phyloP scores from a whole-genome alignment of 1,284 basidiomycete species.

The Apiotrichum brassicae region DNA sequence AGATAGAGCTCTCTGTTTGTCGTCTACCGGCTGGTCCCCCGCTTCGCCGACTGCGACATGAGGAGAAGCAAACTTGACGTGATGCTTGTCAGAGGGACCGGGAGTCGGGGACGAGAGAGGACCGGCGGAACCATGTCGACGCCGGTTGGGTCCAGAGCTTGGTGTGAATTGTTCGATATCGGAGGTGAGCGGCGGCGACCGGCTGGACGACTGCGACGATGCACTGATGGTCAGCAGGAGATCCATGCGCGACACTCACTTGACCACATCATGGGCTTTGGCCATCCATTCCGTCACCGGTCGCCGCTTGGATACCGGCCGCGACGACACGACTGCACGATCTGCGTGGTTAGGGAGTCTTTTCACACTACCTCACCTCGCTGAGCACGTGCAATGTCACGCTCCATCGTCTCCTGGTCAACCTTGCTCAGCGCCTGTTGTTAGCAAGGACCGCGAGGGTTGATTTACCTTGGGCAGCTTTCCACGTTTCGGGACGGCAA shows the following conservation, averaged over 20 bases:
- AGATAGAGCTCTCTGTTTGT: background rate
- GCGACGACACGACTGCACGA: constrained; percentile 11
- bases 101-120: constrained; percentile 17
- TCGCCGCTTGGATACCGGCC: constrained; percentile 13
- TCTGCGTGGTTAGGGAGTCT: constrained; percentile 15
- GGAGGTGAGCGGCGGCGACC: constrained; percentile 3
- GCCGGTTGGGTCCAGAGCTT: constrained; percentile 14
- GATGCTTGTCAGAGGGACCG: background rate
- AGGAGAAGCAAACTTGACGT: background rate
- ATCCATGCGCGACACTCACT: background rate
- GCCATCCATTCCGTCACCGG: constrained; percentile 27
- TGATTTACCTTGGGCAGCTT: background rate
- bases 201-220: too few species aligned
- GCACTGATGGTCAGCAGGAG: background rate
- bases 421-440: constrained; percentile 29
- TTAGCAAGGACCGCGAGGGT: background rate
- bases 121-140: background rate
- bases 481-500: background rate
- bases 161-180: constrained; percentile 34
- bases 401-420: constrained; percentile 23
- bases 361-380: constrained; percentile 16
- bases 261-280: constrained; percentile 10
- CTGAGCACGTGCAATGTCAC: constrained; percentile 27
- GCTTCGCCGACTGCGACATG: background rate
- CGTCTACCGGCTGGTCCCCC: background rate